phyloP scores from a whole-genome alignment of 2,329 filamentous ascomycete genomes.

The Fusarium sp. region DNA sequence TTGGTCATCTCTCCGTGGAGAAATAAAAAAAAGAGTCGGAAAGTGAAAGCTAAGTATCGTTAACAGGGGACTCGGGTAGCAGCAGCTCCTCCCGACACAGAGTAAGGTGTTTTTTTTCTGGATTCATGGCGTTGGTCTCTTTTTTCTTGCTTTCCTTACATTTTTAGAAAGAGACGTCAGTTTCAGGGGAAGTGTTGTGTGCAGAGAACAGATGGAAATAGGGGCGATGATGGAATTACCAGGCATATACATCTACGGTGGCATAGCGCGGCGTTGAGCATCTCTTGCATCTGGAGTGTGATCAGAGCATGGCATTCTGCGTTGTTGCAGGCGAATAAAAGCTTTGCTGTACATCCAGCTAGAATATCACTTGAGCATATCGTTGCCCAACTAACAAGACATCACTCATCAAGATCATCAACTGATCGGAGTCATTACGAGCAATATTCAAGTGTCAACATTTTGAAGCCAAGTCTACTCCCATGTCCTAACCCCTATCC shows the following conservation, averaged over 20 bases:
- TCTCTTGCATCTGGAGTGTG: conserved; percentile 37
- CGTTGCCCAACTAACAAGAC: background rate
- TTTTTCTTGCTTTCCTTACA: background rate
- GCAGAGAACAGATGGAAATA: background rate
- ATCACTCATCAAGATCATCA: background rate
- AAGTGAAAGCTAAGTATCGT: conserved; percentile 47
- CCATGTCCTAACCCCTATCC: conserved; percentile 14
- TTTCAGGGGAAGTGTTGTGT: background rate
- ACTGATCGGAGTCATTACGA: background rate
- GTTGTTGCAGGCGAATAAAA: conserved; percentile 30
- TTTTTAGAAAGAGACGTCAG: conserved; percentile 11
- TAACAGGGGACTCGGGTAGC: conserved; percentile 34
- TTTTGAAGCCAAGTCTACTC: conserved; percentile 23
- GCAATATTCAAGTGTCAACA: background rate
- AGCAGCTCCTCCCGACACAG: conserved; percentile 19
- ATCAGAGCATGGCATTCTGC: conserved; percentile 35
- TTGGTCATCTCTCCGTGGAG: conserved; percentile 65
- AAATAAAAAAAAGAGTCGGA: conserved; percentile 48
- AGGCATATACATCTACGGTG: conserved; percentile 29
- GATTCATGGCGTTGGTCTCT: conserved; percentile 18
- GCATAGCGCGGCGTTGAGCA: conserved; percentile 52
- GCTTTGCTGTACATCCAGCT: conserved; percentile 29
- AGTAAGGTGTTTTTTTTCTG: conserved; percentile 28
- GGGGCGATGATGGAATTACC: conserved; percentile 4
- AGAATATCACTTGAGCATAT: conserved; percentile 21